A percentile compares a stretch with the other conserved stretches of the same genome.
These are phyloP conservation scores for Aspergillus fructus DNA, from an alignment of 2,329 filamentous ascomycete species.

Conservation along the genomic window DNA sequence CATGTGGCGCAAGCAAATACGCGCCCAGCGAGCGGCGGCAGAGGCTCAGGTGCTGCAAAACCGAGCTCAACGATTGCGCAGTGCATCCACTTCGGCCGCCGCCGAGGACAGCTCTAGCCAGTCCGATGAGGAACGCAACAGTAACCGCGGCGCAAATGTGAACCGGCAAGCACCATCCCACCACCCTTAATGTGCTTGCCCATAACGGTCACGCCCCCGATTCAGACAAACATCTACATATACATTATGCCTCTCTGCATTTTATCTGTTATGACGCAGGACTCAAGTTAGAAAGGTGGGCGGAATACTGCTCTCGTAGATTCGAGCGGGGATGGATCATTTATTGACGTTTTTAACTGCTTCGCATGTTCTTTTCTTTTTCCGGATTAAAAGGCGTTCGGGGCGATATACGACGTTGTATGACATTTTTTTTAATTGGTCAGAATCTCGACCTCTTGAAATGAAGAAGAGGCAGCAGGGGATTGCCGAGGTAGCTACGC, in stretches of 20 bases:
- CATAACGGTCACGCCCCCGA: conserved; percentile 3
- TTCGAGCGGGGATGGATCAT: conserved; percentile 11
- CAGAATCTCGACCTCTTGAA: conserved; percentile 15
- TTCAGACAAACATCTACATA: conserved; percentile 30
- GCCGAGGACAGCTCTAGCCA: conserved; percentile 50
- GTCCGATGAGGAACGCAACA: conserved; percentile 47
- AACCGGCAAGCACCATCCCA: conserved; percentile 18
- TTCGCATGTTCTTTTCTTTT: conserved; percentile 14
- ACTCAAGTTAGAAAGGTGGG: conserved; percentile 18
- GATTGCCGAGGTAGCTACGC: conserved; percentile 13
- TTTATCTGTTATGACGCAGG: conserved; percentile 24
- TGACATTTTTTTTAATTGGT: conserved; percentile 24
- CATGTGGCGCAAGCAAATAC: conserved; percentile 89
- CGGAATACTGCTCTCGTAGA: conserved; percentile 9
- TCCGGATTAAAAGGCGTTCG: conserved; percentile 27
- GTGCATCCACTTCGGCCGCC: conserved; percentile 37
- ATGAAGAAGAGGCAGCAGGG: neutral
- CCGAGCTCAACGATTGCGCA: conserved; percentile 43
- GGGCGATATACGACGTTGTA: conserved; percentile 29
- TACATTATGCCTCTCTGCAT: conserved; percentile 35
- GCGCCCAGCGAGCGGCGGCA: conserved; percentile 68
- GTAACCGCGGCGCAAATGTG: conserved; percentile 17
- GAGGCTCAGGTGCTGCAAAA: conserved; percentile 53
- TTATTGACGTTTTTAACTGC: conserved; percentile 12
- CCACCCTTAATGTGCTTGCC: conserved; percentile 56